Base-by-base conservation (phyloP, 2,329 filamentous ascomycete genomes). In the Fusarium nisikadoi region DNA sequence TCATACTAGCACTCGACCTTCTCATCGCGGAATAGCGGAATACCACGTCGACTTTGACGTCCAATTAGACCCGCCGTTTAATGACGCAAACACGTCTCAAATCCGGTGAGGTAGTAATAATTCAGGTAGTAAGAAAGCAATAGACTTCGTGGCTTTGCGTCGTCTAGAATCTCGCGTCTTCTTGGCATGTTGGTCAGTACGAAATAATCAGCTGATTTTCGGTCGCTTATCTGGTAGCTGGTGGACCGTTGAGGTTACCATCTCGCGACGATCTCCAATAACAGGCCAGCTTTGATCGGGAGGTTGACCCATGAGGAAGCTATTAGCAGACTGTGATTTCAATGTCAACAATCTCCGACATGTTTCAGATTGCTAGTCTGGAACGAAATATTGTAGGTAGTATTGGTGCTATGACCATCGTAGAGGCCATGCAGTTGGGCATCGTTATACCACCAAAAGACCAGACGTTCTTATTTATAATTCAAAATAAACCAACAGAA, bases 11-110 rank as follows among this genome's bases (percentile, higher is more conserved):
- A 29, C 8, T 31, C 54, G 41, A 49, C 31, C 23, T 49, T 49
- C 41, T 47, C 31, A 17, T 36, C 29, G 10, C 14, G 54, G 39
- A 3, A 56, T 49, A 46, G 54, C 23, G 29, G 19, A 14, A 47
- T 35, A 19, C 39, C 1, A 35, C 29, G 7, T n/a, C 29, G n/a
- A 35, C 39, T 35, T 47, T 14, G 17, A 7, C 7, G 14, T 27
- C 54, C 54, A 56, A 49, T 56, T 27, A 56, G 7, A 35, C 9
- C n/a, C 29, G 23, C 9, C 17, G 17, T 20, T 56, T 35, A 43
- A 33, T 27, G 42, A 33, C 53, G 42, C 53, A 56, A 45, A 27
- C n/a, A 47, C 17, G 49, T 6, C 33, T 52, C 23, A 36, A 36
- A 27, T 20, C 33, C 9, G 13, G 17, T 8, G 23, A 27, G 5